Evolutionary conservation across 805 yeast species (phyloP), one percentile per base, ranked within the genome.

Genomic region (Candida yuanshanica): DNA sequence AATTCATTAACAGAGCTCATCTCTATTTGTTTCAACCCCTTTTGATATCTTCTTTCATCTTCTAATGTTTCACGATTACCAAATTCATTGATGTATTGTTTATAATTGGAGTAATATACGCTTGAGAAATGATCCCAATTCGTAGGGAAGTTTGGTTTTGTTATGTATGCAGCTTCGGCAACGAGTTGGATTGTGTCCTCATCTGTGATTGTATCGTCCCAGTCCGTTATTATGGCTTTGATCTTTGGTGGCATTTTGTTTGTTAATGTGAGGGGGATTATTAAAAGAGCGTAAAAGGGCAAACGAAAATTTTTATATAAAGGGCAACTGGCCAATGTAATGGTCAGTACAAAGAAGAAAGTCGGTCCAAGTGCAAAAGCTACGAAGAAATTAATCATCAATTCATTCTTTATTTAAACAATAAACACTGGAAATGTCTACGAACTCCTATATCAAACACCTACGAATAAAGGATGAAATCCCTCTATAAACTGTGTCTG

Each of bases 131-230:
- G 63, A 21, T 48, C 47, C 60, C 78, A 71, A 0, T 59, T 52
- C 8, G 71, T 67, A 4, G 51, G 52, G 34, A 63, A 59, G n/a
- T 55, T 55, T 4, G 70, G 70, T 33, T 68, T 65, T 13, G 52
- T 38, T 3, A 24, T 26, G 39, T 74, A 73, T 0, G 79, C 74
- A 3, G 76, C 67, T 26, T 67, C 59, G 12, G 79, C 76, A n/a
- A 78, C 63, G 5, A 74, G 51, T 20, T 55, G 56, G 22, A 80
- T 70, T 1, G 88, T 79, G 55, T 81, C 87, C 23, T 58, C 52
- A 6, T 51, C 47, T 0, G 87, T 78, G 21, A 77, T 66, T 0
- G 87, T 81, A 33, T 79, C 86, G 53, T 81, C 88, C 80, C 83
- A 81, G 49, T 81, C 88, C 4, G 73, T 58, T 2, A 79, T 65